Percentiles rank a stretch among this genome's conserved stretches.
These are phyloP conservation scores for Galeopsis tetrahit DNA, from an alignment of 257 asterid species.

Conservation along the genomic window DNA sequence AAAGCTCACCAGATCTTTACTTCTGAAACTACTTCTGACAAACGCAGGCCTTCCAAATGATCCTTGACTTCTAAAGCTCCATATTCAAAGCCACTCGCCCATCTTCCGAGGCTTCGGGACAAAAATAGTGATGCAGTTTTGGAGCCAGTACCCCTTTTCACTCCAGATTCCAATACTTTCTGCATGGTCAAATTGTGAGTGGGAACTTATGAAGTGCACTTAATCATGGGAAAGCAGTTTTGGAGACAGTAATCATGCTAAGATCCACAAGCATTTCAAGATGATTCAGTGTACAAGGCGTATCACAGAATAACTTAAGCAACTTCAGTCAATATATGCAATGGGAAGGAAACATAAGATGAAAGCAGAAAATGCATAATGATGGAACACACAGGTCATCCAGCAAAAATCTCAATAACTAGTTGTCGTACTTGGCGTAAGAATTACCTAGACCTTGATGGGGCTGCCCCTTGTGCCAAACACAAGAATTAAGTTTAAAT, in stretches of 20 bases:
- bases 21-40: slow-evolving; percentile 72
- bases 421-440: background rate
- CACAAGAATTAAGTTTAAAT: background rate
- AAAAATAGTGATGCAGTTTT: slow-evolving; percentile 80
- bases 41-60: slow-evolving; percentile 68
- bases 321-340: slow-evolving; percentile 7
- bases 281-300: slow-evolving; percentile 18
- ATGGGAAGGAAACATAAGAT: slow-evolving; percentile 12
- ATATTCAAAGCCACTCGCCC: slow-evolving; percentile 71
- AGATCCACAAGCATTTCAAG: slow-evolving; percentile 22
- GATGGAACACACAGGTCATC: background rate
- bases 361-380: slow-evolving; percentile 18
- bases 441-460: background rate
- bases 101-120: slow-evolving; percentile 65
- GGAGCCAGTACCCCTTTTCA: slow-evolving; percentile 58
- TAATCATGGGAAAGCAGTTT: background rate
- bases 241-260: background rate
- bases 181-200: slow-evolving; percentile 43
- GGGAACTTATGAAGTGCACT: slow-evolving; percentile 24
- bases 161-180: slow-evolving; percentile 88
- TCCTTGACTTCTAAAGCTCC: slow-evolving; percentile 86
- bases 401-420: background rate
- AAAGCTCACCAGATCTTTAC: slow-evolving; percentile 64
- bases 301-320: background rate
- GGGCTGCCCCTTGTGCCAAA: background rate